These are phyloP conservation scores for Syzygium syzygioides DNA, from an alignment of 441 rosid genomes.

Conservation along the genomic window DNA sequence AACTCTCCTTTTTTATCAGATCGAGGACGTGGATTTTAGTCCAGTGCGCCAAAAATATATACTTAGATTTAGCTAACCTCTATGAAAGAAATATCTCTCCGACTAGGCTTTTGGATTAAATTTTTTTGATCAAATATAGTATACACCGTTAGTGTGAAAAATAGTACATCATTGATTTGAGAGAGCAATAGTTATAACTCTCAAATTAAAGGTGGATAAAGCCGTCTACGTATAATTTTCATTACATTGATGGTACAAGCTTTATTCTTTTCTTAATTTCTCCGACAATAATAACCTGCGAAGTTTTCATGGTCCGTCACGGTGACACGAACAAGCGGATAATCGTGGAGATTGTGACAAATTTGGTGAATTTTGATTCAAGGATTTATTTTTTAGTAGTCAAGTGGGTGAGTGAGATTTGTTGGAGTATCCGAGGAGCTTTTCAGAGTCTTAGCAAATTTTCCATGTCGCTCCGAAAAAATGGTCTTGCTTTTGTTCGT, in stretches of 20 bases:
- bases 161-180: background rate
- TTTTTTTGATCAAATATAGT: too few relatives aligned
- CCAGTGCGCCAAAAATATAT: background rate
- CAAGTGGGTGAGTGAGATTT: background rate
- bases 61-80: background rate
- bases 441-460: background rate
- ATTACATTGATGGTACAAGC: too few relatives aligned
- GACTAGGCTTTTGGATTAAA: background rate
- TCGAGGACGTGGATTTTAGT: background rate
- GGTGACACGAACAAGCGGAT: background rate
- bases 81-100: background rate
- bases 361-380: too few relatives aligned
- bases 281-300: background rate
- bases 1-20: background rate
- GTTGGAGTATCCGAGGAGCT: background rate
- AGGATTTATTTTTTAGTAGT: background rate
- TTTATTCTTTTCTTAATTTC: background rate
- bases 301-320: background rate
- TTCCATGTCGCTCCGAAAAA: background rate
- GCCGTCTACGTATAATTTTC: too few relatives aligned
- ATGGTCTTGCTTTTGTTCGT: background rate
- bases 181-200: background rate
- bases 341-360: too few relatives aligned
- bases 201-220: too few relatives aligned
- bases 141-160: background rate